Base-by-base conservation (phyloP, 192 early-diverging fungal species). In the Coemansia sp. region DNA sequence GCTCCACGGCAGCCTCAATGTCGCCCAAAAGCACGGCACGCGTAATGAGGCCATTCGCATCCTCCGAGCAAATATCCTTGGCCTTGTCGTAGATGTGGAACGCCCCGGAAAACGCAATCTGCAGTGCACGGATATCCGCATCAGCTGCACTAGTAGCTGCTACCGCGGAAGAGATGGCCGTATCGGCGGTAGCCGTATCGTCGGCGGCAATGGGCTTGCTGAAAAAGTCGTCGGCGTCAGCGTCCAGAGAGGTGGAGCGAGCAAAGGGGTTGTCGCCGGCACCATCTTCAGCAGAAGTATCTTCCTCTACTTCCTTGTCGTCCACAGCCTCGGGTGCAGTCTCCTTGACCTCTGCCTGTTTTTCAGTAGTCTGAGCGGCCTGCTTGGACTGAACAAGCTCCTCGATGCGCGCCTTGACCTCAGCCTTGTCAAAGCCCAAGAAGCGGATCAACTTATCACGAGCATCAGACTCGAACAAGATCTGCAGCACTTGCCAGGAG, bases 1-100 rank as follows among this genome's bases (percentile, higher is more conserved):
- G 74, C 31, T 86, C 79, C 10, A 97, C 94, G 13, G 95, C 94
- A 0, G 88, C 83, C 61, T 92, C 91, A 63, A 94, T 95, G 63
- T 99, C 91, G 57, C 97, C 94, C 29, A 93, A 65, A 6, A 97
- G 79, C 21, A 97, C 70, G 3, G 90, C 83, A 15, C 85, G 82
- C 8, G 91, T 96, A 45, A 98, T 87, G 33, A 92, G 69, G 14
- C 80, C 82, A 47, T 97, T 90, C 10, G 62, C 57, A 48, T 68
- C 66, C 53, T 76, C 72, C 0, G 36, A 19, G 1, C 48, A 31
- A 33, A 68, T 63, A 25, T 60, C 72, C 65, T 68, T 76, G 56
- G 42, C 14, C 60, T 66, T 65, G 46, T 67, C 69, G 53, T 72
- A 72, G 31, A 72, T 56, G 25, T 35, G 42, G 59, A 66, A 73